Base-by-base conservation (phyloP, 208 protist genomes). In the Wallacemonas sp. region DNA sequence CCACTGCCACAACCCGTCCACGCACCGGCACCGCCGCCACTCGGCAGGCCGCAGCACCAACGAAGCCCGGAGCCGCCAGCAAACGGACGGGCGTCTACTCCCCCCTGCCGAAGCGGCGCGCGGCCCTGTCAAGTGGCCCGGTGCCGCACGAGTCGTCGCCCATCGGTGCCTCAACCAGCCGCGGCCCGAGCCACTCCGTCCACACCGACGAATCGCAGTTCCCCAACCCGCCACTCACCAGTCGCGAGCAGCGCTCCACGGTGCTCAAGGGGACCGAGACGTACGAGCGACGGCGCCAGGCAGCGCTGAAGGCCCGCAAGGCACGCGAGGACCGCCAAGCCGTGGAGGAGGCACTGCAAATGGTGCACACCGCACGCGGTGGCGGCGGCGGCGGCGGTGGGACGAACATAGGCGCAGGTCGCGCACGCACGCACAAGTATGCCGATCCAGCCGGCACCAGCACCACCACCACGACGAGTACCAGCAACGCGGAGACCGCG, bases 231-330 rank as follows among this genome's bases (percentile, higher is more conserved):
- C 52, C 32, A 26, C 41, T 30, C 41, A 44, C 63, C 11, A 43
- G 36, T 21, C 26, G 60, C 39, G 60, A 77, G 3, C 48, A 63
- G 26, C 29, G 49, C 17, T 63, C 75, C 17, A 85, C 74, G 0
- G 46, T 62, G 11, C 61, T 85, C 11, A 68, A 74, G 27, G 52
- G 52, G 16, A 58, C 52, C 16, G 52, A 58, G 19, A 58, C 52
- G 52, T 58, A 58, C 52, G 79, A 81, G 57, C 36, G 71, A 30
- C 66, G 79, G 9, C 74, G 79, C 1, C 68, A 79, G 60, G 71
- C 80, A 39, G 79, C 73, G 33, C 41, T 85, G 46, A 56, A 61
- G n/a, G 62, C 72, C n/a, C 67, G 71, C 32, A 30, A 68, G 11
- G 68, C 74, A 32, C 64, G 75, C 8, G 61, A 66, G 5, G 78